Conservation (phyloP, 2,329 filamentous ascomycete species). For the Mariannaea elegans region DNA sequence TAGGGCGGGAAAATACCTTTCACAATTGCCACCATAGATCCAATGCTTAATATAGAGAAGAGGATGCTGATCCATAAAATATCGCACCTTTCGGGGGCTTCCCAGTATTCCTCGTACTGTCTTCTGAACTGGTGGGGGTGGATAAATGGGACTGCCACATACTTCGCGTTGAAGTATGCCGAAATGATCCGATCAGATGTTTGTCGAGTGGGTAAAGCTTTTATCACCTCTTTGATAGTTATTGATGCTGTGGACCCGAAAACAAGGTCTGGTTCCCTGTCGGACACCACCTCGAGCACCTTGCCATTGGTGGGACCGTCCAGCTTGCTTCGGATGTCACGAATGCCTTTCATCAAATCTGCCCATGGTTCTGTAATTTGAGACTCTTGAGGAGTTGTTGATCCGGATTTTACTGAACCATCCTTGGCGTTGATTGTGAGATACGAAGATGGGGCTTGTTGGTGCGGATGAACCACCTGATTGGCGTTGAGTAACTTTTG, state of each 20-base stretch:
- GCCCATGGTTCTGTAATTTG: not conserved
- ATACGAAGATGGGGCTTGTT: not conserved
- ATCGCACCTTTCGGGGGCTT: not conserved
- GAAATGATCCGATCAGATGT: constrained; percentile 5
- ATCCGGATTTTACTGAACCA: not conserved
- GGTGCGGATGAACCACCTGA: not conserved
- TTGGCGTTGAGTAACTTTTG: not conserved
- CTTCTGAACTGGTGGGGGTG: constrained; percentile 24
- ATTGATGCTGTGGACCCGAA: not conserved
- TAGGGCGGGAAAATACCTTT: not conserved
- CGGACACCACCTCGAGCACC: too few relatives aligned
- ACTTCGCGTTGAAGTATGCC: constrained; percentile 21
- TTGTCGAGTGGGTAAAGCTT: constrained; percentile 19
- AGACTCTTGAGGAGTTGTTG: not conserved
- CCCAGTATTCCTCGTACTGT: constrained; percentile 29
- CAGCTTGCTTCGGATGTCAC: not conserved
- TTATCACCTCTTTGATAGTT: not conserved
- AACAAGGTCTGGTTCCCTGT: not conserved
- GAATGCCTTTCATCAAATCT: not conserved
- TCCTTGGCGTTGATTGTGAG: not conserved
- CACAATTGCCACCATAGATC: not conserved
- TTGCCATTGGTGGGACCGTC: not conserved
- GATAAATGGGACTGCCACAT: constrained; percentile 12
- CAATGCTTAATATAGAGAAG: constrained; percentile 16
- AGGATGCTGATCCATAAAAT: constrained; percentile 25